A percentile compares a stretch with the other conserved stretches of the same genome.
Evolutionary conservation across 495 filamentous ascomycete species (phyloP).

Genomic region (Gamarada debralockiae): DNA sequence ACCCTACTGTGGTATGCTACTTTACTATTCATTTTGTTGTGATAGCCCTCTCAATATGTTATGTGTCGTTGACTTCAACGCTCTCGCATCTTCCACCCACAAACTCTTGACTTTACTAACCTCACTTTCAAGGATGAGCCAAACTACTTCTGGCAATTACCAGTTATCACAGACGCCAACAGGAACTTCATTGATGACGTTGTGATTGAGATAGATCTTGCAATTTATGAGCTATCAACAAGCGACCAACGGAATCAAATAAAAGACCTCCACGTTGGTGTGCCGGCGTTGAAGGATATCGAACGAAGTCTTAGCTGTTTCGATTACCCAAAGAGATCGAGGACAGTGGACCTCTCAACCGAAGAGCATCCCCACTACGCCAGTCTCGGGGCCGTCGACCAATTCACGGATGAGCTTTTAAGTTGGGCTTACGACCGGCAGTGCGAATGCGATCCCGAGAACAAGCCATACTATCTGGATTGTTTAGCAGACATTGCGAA

Average conservation of each 20-base stretch:
- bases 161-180: conserved; percentile 12
- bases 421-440: conserved; percentile 27
- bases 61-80: background rate
- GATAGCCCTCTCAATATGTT: too few species aligned
- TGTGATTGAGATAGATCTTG: conserved; percentile 12
- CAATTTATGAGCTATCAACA: conserved; percentile 1
- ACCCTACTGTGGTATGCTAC: conserved; percentile 10
- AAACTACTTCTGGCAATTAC: conserved; percentile 19
- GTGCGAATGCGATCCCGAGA: conserved; percentile 20
- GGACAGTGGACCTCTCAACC: conserved; percentile 15
- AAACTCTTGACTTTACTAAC: background rate
- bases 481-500: conserved; percentile 23
- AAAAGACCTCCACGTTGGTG: background rate
- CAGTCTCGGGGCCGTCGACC: conserved; percentile 20
- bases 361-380: conserved; percentile 26
- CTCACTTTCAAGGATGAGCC: conserved; percentile 10
- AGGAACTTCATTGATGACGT: conserved; percentile 22
- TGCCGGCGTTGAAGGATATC: conserved; percentile 21
- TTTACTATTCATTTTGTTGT: background rate
- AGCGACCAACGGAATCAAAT: background rate
- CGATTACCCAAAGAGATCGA: conserved; percentile 19
- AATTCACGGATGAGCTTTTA: conserved; percentile 23
- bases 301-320: conserved; percentile 22
- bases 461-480: conserved; percentile 27
- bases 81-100: background rate